Conservation (phyloP, 192 early-diverging fungal genomes). For the Coemansia nantahalensis region DNA sequence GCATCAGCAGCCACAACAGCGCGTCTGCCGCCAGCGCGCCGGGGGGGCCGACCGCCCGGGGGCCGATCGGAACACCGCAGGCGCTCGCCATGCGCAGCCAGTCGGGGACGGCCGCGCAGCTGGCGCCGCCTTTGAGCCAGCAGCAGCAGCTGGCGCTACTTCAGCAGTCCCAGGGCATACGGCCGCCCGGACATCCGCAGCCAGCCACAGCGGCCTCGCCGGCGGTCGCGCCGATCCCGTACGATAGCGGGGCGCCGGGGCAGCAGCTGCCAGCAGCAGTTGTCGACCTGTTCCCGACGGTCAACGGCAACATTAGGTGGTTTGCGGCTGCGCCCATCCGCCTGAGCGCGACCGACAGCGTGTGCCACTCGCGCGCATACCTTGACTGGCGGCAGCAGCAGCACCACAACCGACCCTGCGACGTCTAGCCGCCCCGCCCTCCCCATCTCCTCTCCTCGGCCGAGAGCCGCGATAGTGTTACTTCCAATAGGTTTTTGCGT, state of each 20-base stretch:
- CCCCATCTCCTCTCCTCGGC: too few relatives aligned
- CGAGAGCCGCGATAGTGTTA: too few relatives aligned
- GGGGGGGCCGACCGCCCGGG: too few relatives aligned
- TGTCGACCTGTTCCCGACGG: slow-evolving; percentile 33
- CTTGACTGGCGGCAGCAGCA: slow-evolving; percentile 21
- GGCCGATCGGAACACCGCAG: neutral
- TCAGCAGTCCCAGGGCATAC: slow-evolving; percentile 1
- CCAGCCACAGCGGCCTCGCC: slow-evolving; percentile 3
- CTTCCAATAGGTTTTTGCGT: too few relatives aligned
- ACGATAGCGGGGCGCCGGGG: slow-evolving; percentile 10
- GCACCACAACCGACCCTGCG: too few relatives aligned
- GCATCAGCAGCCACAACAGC: neutral
- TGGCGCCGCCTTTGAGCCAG: neutral
- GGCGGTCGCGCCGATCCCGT: slow-evolving; percentile 10
- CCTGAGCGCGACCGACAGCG: neutral
- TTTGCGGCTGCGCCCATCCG: slow-evolving; percentile 35
- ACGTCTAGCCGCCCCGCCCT: too few relatives aligned
- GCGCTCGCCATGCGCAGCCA: neutral
- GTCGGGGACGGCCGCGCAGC: neutral
- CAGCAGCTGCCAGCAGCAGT: slow-evolving; percentile 32
- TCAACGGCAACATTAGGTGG: slow-evolving; percentile 36
- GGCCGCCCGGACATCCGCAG: slow-evolving; percentile 9
- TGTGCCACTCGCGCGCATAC: slow-evolving; percentile 31
- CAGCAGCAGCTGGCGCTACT: neutral
- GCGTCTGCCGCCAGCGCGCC: neutral